Conservation (phyloP, 495 filamentous ascomycete species). For the Daldinia caldariorum region DNA sequence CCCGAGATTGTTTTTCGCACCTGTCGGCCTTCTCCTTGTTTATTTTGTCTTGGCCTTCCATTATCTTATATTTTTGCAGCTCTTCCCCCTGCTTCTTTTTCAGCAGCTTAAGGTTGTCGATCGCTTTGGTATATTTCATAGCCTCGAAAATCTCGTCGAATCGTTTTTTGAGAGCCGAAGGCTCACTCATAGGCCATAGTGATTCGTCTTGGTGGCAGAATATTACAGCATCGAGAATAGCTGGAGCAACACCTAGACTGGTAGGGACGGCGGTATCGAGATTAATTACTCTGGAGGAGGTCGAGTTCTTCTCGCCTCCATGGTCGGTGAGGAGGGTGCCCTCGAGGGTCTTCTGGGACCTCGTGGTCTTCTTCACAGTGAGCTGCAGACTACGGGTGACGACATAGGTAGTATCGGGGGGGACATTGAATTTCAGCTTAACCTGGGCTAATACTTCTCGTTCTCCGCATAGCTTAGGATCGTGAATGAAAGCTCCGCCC, state of each 20-base stretch:
- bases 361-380: constrained; percentile 80
- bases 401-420: constrained; percentile 78
- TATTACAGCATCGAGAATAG: constrained; percentile 91
- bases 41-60: constrained; percentile 79
- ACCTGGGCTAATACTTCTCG: constrained; percentile 92
- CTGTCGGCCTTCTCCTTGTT: constrained; percentile 86
- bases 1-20: constrained; percentile 68
- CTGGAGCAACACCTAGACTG: constrained; percentile 88
- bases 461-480: constrained; percentile 90
- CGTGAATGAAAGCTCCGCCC: constrained; percentile 95
- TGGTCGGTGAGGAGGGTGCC: constrained; percentile 76
- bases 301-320: constrained; percentile 78
- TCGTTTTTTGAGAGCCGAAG: constrained; percentile 81
- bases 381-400: constrained; percentile 84
- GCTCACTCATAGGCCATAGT: constrained; percentile 96
- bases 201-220: constrained; percentile 99
- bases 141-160: constrained; percentile 99
- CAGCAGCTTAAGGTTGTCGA: constrained; percentile 88
- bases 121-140: constrained; percentile 94
- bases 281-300: constrained; percentile 81
- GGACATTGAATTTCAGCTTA: constrained; percentile 84
- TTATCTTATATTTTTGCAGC: constrained; percentile 72
- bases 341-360: constrained; percentile 81
- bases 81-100: constrained; percentile 84
- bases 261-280: constrained; percentile 85